phyloP scores from a whole-genome alignment of 2,329 filamentous ascomycete species.

The Hypocrella siamensis region DNA sequence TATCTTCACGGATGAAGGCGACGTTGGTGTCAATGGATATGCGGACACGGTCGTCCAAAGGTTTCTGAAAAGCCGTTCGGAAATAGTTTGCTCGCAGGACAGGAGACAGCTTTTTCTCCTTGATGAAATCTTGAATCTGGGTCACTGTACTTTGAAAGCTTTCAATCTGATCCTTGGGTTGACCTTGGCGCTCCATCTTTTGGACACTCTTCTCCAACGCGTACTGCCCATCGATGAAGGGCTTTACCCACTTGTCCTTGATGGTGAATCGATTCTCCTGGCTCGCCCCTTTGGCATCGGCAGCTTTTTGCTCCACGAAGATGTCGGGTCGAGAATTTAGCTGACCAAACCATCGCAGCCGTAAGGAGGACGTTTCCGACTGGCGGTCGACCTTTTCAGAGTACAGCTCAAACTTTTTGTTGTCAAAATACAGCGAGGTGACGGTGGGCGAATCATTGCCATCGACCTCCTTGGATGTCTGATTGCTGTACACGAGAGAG shows the following conservation, averaged over 20 bases:
- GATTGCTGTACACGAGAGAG: conserved; percentile 82
- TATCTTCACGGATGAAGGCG: conserved; percentile 67
- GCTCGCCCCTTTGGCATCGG: conserved; percentile 60
- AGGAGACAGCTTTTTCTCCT: conserved; percentile 62
- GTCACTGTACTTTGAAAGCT: conserved; percentile 56
- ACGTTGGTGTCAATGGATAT: conserved; percentile 89
- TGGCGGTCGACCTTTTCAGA: conserved; percentile 66
- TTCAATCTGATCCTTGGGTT: conserved; percentile 48
- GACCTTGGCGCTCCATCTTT: conserved; percentile 70
- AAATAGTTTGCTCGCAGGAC: conserved; percentile 85
- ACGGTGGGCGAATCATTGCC: conserved; percentile 74
- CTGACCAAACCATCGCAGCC: conserved; percentile 84
- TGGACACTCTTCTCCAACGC: conserved; percentile 80
- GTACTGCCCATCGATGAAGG: conserved; percentile 76
- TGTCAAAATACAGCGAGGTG: conserved; percentile 94
- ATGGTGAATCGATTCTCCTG: conserved; percentile 68
- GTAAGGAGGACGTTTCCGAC: conserved; percentile 63
- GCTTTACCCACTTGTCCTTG: conserved; percentile 87
- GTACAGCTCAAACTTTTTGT: conserved; percentile 71
- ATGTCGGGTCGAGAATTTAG: conserved; percentile 66
- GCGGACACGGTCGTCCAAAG: conserved; percentile 74
- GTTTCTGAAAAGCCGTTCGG: conserved; percentile 92
- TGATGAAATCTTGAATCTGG: conserved; percentile 67
- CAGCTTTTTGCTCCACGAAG: conserved; percentile 75
- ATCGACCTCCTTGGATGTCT: conserved; percentile 69